Percentiles rank a stretch among this genome's conserved stretches.
phyloP scores from a whole-genome alignment of 2,329 filamentous ascomycete species.

The Talaromyces sp. region DNA sequence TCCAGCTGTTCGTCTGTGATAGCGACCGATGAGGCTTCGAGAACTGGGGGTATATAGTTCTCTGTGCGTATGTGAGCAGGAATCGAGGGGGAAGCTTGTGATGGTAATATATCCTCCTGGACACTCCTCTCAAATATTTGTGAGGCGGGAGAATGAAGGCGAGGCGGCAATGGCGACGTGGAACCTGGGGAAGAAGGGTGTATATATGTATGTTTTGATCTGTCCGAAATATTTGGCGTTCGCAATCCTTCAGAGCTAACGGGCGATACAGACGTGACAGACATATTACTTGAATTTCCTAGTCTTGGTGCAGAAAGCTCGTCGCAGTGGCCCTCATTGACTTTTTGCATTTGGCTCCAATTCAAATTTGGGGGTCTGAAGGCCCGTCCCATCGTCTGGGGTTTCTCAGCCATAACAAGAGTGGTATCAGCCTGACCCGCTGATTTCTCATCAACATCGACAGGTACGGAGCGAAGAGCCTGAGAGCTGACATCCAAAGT shows the following conservation, averaged over 20 bases:
- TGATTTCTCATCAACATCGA: neutral
- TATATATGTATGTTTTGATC: constrained; percentile 33
- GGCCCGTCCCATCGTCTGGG: constrained; percentile 13
- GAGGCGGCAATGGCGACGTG: constrained; percentile 68
- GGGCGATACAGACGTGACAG: constrained; percentile 22
- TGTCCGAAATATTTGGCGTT: constrained; percentile 19
- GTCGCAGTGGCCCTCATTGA: constrained; percentile 6
- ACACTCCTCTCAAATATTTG: constrained; percentile 94
- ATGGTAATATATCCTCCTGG: constrained; percentile 71
- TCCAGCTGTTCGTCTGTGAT: constrained; percentile 86
- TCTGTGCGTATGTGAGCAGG: constrained; percentile 92
- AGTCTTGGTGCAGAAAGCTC: constrained; percentile 6
- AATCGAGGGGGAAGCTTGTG: constrained; percentile 79
- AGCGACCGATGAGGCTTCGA: constrained; percentile 87
- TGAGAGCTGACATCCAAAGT: constrained; percentile 1
- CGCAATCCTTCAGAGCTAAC: constrained; percentile 27
- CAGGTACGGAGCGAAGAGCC: constrained; percentile 1
- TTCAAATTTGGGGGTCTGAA: constrained; percentile 21
- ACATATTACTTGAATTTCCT: constrained; percentile 8
- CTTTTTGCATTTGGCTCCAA: constrained; percentile 14
- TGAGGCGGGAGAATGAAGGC: constrained; percentile 75
- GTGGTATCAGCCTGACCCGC: constrained; percentile 7
- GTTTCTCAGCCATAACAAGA: constrained; percentile 8
- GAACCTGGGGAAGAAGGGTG: constrained; percentile 67
- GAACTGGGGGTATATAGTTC: constrained; percentile 86